Base-by-base conservation (phyloP, 2,329 filamentous ascomycete species). In the Zarea fungicola region DNA sequence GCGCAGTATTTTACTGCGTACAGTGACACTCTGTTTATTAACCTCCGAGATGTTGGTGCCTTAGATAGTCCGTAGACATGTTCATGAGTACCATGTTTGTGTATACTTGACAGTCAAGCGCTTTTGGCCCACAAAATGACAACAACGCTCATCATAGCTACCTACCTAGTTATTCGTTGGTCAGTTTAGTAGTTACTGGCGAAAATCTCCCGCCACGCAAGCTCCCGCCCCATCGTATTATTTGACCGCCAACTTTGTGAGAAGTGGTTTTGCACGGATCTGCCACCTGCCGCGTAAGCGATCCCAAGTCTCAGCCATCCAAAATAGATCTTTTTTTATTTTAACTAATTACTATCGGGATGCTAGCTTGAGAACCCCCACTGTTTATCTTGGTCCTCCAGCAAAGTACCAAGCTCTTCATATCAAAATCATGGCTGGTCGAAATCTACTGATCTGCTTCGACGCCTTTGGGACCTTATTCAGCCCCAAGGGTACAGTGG, bases 401-500 rank as follows among this genome's bases (percentile, higher is more conserved):
- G 34, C 14, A 8, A 14, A 8, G 14, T 29, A 8, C 28, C 28
- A 29, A 8, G 8, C 28, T 29, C 28, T 14, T 8, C 31, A 13
- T n/a, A 16, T n/a, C 6, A 8, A 34, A 8, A 34, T 6, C 31
- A 34, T 59, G 56, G 26, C 55, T 8, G 55, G 41, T 32, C 57
- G 53, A 16, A 77, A 79, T 52, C 68, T 84, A 2, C 63, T 84
- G 1, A 61, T 84, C 2, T 80, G 78, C 52, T 78, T 85, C 46
- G 81, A 85, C 60, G 81, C 81, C 5, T 84, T 84, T 55, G 80
- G 77, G n/a, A 85, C 81, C 0, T 66, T 85, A 3, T 84, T 82
- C 62, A 65, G 62, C 10, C 79, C 80, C 0, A 73, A 66, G 42
- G 56, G 58, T 9, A 65, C 77, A 1, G 72, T 84, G 7, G 65